Base-by-base conservation (phyloP, 2,329 filamentous ascomycete genomes). In the Aspergillus intermedius region DNA sequence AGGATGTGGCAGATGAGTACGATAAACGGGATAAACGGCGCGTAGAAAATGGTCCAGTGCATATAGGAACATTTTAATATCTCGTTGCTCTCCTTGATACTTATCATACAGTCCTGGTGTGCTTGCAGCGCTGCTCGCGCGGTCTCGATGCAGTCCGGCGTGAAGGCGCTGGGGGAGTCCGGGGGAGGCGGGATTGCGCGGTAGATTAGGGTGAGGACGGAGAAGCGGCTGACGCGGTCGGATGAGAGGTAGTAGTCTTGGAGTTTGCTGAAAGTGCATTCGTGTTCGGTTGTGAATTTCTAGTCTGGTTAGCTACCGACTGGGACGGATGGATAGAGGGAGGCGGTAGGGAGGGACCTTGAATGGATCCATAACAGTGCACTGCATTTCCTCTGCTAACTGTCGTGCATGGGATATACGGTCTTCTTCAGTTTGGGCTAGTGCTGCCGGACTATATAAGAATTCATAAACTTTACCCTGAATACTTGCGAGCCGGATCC, bases 391-490 rank as follows among this genome's bases (percentile, higher is more conserved):
- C 7, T 46, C 50, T 4, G 61, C 64, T 13, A 70, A 47, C 15
- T 51, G 54, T 3, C 54, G 55, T 3, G 66, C 66, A 44, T 65
- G 58, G 17, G 56, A 45, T 8, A 56, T 52, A 37, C 67, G 55
- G 15, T 62, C 51, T 6, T 46, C 56, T 47, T 60, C 61, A 19
- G 55, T 56, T 43, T 60, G 62, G 37, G 50, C 61, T 46, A 60
- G 57, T 49, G 55, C 65, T 8, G 56, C 59, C 9, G 64, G 54
- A 49, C 69, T 58, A 53, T 84, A 85, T 2, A 82, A 61, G 3
- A 77, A 67, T 54, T 81, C 76, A 54, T 85, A 86, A 4, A 82
- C 75, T 12, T 77, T 70, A 12, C 80, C 79, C 53, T 83, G 77
- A 8, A 86, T 71, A 21, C 74, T 74, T 7, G 78, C 76, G 5